These are phyloP conservation scores for Crithidia acanthocephali DNA, from an alignment of 208 protist genomes.

Conservation along the genomic window DNA sequence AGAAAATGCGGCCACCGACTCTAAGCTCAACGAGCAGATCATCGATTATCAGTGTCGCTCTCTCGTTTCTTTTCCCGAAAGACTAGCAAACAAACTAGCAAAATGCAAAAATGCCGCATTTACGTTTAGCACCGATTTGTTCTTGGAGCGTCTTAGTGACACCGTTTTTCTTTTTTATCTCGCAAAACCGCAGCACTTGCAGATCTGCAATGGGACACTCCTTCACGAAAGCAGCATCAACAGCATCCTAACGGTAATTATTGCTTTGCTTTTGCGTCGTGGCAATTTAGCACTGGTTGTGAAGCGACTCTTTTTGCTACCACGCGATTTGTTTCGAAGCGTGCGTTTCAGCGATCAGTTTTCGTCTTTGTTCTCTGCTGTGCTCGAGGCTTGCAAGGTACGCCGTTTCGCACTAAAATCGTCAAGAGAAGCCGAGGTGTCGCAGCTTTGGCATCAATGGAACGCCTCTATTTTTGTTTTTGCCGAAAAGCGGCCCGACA, in stretches of 20 bases:
- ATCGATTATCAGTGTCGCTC: slow-evolving; percentile 18
- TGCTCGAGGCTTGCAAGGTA: slow-evolving; percentile 10
- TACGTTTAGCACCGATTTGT: slow-evolving; percentile 25
- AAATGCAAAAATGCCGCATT: slow-evolving; percentile 2
- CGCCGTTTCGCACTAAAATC: slow-evolving; percentile 16
- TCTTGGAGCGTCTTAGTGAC: slow-evolving; percentile 35
- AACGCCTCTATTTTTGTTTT: slow-evolving; percentile 17
- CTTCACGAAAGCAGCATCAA: background rate
- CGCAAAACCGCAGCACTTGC: slow-evolving; percentile 9
- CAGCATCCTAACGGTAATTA: slow-evolving; percentile 1
- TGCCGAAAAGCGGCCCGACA: slow-evolving; percentile 14
- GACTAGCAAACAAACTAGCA: slow-evolving; percentile 23
- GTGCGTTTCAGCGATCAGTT: slow-evolving; percentile 16
- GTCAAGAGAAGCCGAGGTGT: slow-evolving; percentile 4
- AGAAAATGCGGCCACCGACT: background rate
- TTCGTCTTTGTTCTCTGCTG: slow-evolving; percentile 2
- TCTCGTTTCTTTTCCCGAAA: slow-evolving; percentile 40
- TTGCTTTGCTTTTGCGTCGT: slow-evolving; percentile 13
- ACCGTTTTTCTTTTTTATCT: slow-evolving; percentile 29
- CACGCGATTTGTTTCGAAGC: slow-evolving; percentile 21
- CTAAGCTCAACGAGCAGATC: slow-evolving; percentile 7
- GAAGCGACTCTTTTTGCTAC: slow-evolving; percentile 9
- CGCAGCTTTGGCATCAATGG: slow-evolving; percentile 24
- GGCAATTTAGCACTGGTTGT: slow-evolving; percentile 10
- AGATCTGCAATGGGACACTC: background rate